phyloP scores from a whole-genome alignment of 2,329 filamentous ascomycete species.

The Pestalotiopsis fici region DNA sequence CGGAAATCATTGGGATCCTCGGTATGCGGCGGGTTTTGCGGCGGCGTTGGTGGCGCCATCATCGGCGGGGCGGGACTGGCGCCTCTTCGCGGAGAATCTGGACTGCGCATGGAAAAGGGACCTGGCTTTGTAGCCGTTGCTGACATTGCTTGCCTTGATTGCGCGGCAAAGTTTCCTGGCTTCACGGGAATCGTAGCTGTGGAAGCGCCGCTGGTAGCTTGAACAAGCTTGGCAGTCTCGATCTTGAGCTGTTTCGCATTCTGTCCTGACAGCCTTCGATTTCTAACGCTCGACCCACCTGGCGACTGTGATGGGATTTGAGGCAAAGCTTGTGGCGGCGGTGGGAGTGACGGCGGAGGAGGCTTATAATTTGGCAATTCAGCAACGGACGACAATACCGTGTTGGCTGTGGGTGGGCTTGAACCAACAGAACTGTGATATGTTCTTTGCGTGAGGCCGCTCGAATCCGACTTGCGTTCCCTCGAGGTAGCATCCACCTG shows the following conservation, averaged over 20 bases:
- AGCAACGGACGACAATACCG: conserved; percentile 70
- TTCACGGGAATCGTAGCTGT: conserved; percentile 26
- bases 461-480: conserved; percentile 76
- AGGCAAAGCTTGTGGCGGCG: conserved; percentile 49
- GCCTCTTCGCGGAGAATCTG: conserved; percentile 33
- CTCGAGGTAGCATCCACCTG: conserved; percentile 57
- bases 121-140: conserved; percentile 33
- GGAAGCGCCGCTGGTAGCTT: conserved; percentile 22
- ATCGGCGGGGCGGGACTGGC: conserved; percentile 19
- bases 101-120: conserved; percentile 31
- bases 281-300: conserved; percentile 60
- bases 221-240: conserved; percentile 61
- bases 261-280: conserved; percentile 77
- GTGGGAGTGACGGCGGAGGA: conserved; percentile 40
- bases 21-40: conserved; percentile 27
- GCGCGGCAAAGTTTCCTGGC: conserved; percentile 37
- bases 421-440: conserved; percentile 81
- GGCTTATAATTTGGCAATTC: conserved; percentile 48
- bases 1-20: conserved; percentile 35
- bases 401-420: conserved; percentile 69
- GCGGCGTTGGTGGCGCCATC: conserved; percentile 27
- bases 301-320: conserved; percentile 39
- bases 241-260: conserved; percentile 86
- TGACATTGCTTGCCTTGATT: conserved; percentile 43
- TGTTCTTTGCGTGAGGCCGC: conserved; percentile 73